Percentiles rank a stretch among this genome's conserved stretches.
Evolutionary conservation across 2,329 filamentous ascomycete species (phyloP).

Genomic region (Stylonectria norvegica): DNA sequence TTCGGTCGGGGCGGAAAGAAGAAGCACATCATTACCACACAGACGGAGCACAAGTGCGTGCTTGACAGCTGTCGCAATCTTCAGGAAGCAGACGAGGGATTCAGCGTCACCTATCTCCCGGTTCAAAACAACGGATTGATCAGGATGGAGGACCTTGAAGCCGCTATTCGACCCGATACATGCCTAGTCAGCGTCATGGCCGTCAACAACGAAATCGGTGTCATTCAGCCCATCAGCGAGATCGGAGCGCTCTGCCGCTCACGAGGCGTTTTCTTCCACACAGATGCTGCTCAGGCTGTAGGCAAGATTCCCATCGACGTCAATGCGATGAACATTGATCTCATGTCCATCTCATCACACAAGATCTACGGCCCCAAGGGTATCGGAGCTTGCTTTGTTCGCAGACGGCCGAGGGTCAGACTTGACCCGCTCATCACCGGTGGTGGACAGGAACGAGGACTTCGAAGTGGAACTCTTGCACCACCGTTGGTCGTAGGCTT

Average conservation of each 20-base stretch:
- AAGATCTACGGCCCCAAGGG: slow-evolving; percentile 99
- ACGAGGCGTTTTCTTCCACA: slow-evolving; percentile 97
- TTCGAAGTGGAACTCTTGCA: slow-evolving; percentile 90
- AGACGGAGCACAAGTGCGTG: slow-evolving; percentile 99
- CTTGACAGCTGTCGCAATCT: slow-evolving; percentile 95
- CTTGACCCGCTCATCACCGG: slow-evolving; percentile 94
- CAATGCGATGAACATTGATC: slow-evolving; percentile 94
- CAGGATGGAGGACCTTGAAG: slow-evolving; percentile 77
- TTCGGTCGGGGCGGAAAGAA: slow-evolving; percentile 93
- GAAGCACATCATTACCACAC: slow-evolving; percentile 95
- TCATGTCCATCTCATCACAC: slow-evolving; percentile 98
- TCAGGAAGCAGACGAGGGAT: slow-evolving; percentile 95
- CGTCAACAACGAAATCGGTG: slow-evolving; percentile 98
- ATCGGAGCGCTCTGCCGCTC: slow-evolving; percentile 89
- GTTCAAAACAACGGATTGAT: slow-evolving; percentile 85
- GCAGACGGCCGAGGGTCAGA: slow-evolving; percentile 86
- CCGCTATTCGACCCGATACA: slow-evolving; percentile 87
- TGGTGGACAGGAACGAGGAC: slow-evolving; percentile 90
- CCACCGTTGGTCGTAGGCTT: slow-evolving; percentile 88
- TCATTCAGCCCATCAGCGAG: slow-evolving; percentile 93
- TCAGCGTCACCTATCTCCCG: slow-evolving; percentile 93
- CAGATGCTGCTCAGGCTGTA: slow-evolving; percentile 94
- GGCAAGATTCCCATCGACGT: slow-evolving; percentile 97
- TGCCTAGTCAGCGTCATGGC: slow-evolving; percentile 95
- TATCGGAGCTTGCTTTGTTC: slow-evolving; percentile 92